phyloP scores from a whole-genome alignment of 495 filamentous ascomycete species.

The Astrocystis sublimbata region DNA sequence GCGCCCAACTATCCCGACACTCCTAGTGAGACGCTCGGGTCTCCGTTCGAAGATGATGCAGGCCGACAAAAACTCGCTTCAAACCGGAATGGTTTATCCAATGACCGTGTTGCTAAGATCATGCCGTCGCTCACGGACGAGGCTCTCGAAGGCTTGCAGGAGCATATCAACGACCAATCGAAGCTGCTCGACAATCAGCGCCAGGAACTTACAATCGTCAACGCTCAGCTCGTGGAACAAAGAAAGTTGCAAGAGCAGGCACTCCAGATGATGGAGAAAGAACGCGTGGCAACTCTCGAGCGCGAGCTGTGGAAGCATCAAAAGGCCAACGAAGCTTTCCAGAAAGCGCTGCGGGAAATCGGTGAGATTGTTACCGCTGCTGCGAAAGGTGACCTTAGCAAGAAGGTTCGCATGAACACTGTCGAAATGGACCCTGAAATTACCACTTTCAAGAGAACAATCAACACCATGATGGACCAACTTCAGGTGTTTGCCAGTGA shows the following conservation, averaged over 20 bases:
- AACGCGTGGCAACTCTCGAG: constrained; percentile 64
- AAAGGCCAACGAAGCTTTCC: constrained; percentile 97
- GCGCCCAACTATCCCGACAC: constrained; percentile 62
- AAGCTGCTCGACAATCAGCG: constrained; percentile 75
- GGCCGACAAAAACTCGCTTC: constrained; percentile 27
- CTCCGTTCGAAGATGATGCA: constrained; percentile 53
- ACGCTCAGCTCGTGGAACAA: constrained; percentile 66
- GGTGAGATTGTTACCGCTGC: constrained; percentile 95
- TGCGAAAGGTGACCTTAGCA: constrained; percentile 92
- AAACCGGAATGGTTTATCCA: constrained; percentile 34
- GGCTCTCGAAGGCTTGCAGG: constrained; percentile 68
- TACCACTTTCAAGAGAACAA: constrained; percentile 95
- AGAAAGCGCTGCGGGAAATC: constrained; percentile 95
- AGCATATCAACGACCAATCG: constrained; percentile 77
- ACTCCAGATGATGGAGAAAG: constrained; percentile 54
- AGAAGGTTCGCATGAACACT: constrained; percentile 95
- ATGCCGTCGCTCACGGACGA: constrained; percentile 60
- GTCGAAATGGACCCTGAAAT: constrained; percentile 99
- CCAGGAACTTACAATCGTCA: constrained; percentile 67
- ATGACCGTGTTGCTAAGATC: constrained; percentile 31
- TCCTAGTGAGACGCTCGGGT: constrained; percentile 57
- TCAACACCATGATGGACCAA: constrained; percentile 99
- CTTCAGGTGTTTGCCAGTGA: constrained; percentile 96
- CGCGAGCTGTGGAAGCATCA: constrained; percentile 94
- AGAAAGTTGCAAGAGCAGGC: constrained; percentile 65